phyloP scores from a whole-genome alignment of 1,139 yeast species.

The Spathaspora sp. region DNA sequence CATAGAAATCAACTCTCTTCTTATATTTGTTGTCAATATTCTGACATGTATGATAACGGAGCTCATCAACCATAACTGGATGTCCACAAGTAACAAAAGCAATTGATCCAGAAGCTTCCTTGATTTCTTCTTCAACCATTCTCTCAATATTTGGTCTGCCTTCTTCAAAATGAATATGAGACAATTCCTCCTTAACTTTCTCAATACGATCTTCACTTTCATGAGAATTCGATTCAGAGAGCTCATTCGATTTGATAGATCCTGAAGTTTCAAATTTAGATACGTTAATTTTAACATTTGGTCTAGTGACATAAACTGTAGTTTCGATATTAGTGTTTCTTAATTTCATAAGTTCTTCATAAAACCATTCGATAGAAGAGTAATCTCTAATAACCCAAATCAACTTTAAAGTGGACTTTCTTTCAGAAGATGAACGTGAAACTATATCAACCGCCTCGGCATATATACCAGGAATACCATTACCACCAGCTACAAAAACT shows the following conservation, averaged over 20 bases:
- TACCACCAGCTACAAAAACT: conserved; percentile 42
- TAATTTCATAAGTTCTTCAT: conserved; percentile 29
- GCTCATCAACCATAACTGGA: conserved; percentile 50
- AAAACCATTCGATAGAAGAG: conserved; percentile 33
- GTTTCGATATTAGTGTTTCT: conserved; percentile 25
- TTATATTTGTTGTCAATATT: conserved; percentile 23
- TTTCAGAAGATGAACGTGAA: conserved; percentile 25
- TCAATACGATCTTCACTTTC: neutral
- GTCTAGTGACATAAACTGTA: conserved; percentile 33
- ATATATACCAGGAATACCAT: conserved; percentile 45
- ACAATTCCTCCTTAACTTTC: conserved; percentile 16
- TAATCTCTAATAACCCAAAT: conserved; percentile 39
- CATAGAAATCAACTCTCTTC: conserved; percentile 37
- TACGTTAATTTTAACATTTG: conserved; percentile 15
- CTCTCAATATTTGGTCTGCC: conserved; percentile 35
- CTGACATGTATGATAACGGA: conserved; percentile 37
- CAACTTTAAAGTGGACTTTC: conserved; percentile 20
- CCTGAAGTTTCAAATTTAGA: conserved; percentile 4
- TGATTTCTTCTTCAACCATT: conserved; percentile 26
- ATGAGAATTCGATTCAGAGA: neutral
- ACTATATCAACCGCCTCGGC: conserved; percentile 34
- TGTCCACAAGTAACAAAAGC: conserved; percentile 56
- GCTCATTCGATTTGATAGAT: conserved; percentile 3
- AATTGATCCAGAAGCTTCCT: conserved; percentile 31
- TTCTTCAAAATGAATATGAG: conserved; percentile 28